A percentile compares a stretch with the other conserved stretches of the same genome.
phyloP scores from a whole-genome alignment of 2,329 filamentous ascomycete genomes.

The Penicillium sp. region DNA sequence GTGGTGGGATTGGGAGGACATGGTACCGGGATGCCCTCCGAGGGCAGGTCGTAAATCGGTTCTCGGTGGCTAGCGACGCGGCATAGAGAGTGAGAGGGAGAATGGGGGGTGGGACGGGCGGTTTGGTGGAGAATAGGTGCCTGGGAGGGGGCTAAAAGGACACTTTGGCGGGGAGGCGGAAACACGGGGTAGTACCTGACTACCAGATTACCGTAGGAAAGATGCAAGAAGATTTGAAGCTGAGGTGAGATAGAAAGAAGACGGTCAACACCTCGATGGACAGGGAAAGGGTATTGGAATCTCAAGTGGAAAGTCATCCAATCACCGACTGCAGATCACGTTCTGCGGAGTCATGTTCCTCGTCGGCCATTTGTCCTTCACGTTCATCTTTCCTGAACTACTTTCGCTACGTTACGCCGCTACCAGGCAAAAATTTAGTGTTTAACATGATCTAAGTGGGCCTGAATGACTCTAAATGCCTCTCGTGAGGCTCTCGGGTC shows the following conservation, averaged over 20 bases:
- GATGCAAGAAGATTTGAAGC: conserved; percentile 1
- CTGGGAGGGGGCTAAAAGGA: conserved; percentile 11
- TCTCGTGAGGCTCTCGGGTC: background rate
- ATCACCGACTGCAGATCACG: conserved; percentile 28
- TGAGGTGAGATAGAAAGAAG: conserved; percentile 9
- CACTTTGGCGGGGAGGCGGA: conserved; percentile 21
- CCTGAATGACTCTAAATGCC: background rate
- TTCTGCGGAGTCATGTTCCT: conserved; percentile 11
- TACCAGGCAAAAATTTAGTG: background rate
- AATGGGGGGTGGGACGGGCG: conserved; percentile 16
- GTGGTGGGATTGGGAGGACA: conserved; percentile 36
- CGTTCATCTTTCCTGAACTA: background rate
- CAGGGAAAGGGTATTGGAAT: conserved; percentile 16
- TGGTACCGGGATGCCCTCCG: conserved; percentile 30
- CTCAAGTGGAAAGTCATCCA: conserved; percentile 22
- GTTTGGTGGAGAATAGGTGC: conserved; percentile 5
- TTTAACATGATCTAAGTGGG: background rate
- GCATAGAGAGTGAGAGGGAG: conserved; percentile 22
- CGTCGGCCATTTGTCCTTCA: background rate
- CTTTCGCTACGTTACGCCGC: background rate
- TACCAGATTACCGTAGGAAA: conserved; percentile 20
- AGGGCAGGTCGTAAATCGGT: conserved; percentile 22
- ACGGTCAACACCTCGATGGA: conserved; percentile 8
- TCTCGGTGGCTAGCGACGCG: conserved; percentile 20
- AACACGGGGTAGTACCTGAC: conserved; percentile 22